A percentile compares a stretch with the other conserved stretches of the same genome.
phyloP scores from a whole-genome alignment of 2,329 filamentous ascomycete genomes.

The Colletotrichum kahawae region DNA sequence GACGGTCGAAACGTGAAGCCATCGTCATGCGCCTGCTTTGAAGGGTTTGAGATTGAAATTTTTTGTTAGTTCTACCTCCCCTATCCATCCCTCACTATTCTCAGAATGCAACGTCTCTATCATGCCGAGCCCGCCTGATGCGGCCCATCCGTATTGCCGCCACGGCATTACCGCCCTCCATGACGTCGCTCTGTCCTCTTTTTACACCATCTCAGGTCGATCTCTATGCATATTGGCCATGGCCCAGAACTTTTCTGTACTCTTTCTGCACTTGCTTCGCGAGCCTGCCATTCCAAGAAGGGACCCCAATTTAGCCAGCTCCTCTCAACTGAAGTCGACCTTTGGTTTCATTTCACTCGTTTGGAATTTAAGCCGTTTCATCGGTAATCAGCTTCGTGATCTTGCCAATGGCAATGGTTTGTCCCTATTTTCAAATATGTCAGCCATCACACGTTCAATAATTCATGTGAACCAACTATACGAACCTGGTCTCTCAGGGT shows the following conservation, averaged over 20 bases:
- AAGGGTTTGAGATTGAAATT: background rate
- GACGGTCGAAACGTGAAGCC: conserved; percentile 15
- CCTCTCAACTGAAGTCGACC: background rate
- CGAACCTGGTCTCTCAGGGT: conserved; percentile 86
- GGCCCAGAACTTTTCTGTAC: background rate
- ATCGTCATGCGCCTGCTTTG: conserved; percentile 15
- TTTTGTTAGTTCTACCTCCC: background rate
- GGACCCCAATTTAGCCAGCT: background rate
- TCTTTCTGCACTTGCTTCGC: background rate
- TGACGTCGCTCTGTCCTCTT: conserved; percentile 9
- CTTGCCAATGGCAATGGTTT: conserved; percentile 99
- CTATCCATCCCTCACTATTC: background rate
- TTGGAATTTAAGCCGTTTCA: conserved; percentile 31
- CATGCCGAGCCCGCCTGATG: background rate
- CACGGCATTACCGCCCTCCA: background rate
- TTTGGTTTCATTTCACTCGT: background rate
- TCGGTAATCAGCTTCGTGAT: conserved; percentile 82
- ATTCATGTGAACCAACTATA: conserved; percentile 5
- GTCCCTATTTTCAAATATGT: conserved; percentile 64
- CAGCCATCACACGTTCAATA: conserved; percentile 21
- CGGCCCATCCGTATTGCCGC: conserved; percentile 3
- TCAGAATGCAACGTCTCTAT: background rate
- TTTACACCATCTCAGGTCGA: background rate
- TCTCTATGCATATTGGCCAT: conserved; percentile 2
- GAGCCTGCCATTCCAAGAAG: background rate